Conservation (phyloP, 345 rosid species). For the Reutealis trisperma region DNA sequence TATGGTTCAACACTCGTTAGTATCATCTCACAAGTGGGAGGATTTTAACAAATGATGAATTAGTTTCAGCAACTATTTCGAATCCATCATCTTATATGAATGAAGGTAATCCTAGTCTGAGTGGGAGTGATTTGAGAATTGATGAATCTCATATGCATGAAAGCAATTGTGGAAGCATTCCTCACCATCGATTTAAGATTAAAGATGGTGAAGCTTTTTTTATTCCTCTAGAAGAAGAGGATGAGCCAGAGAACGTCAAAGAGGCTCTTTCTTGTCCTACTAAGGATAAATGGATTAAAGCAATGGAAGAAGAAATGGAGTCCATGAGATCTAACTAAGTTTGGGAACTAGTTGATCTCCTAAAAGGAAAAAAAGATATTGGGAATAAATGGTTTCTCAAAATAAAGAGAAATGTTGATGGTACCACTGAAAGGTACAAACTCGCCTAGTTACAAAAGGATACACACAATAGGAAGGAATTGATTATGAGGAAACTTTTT, state of each 20-base stretch:
- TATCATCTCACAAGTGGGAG: background rate
- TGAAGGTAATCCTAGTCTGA: background rate
- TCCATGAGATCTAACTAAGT: background rate
- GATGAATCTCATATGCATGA: background rate
- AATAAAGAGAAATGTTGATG: too few species aligned
- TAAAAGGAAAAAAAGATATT: too few species aligned
- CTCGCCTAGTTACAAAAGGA: too few species aligned
- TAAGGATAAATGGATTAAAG: background rate
- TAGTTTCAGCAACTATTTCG: too few species aligned
- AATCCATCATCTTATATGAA: background rate
- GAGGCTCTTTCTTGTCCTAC: background rate
- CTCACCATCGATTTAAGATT: background rate
- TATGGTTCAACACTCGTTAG: background rate
- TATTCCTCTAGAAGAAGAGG: background rate
- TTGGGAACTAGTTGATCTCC: too few species aligned
- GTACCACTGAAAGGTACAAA: too few species aligned
- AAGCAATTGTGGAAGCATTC: background rate
- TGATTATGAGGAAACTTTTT: too few species aligned
- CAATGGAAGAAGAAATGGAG: background rate
- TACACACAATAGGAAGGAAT: too few species aligned
- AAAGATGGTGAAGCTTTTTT: background rate
- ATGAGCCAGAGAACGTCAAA: background rate
- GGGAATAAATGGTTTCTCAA: too few species aligned
- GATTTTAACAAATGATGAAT: too few species aligned
- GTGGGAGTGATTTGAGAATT: background rate